phyloP scores from a whole-genome alignment of 202 grass and related monocot genomes.

The Brachypodium distachyon region DNA sequence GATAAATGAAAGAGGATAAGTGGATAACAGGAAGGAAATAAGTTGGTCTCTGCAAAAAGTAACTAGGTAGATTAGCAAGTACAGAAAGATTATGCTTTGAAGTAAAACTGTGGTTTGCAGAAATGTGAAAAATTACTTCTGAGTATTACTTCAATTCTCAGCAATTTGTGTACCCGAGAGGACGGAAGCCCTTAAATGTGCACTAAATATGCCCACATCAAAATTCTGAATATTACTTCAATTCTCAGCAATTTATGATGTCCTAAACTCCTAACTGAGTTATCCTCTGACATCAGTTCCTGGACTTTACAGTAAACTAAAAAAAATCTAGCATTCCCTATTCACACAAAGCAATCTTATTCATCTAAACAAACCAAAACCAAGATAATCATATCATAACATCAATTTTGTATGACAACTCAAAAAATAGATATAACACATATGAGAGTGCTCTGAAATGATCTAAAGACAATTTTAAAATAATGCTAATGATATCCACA shows the following conservation, averaged over 20 bases:
- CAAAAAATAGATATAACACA: background rate
- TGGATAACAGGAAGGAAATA: background rate
- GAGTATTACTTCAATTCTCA: background rate
- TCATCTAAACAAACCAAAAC: background rate
- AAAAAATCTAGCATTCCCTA: background rate
- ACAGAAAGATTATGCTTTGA: background rate
- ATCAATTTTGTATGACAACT: background rate
- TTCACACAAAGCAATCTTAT: background rate
- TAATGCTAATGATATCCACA: background rate
- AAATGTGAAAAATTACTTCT: background rate
- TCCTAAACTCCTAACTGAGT: background rate
- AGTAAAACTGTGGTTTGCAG: background rate
- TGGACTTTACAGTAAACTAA: background rate
- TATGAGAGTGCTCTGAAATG: background rate
- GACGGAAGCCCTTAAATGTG: background rate
- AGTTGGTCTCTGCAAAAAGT: background rate
- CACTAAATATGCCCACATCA: background rate
- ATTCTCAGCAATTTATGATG: too few species aligned
- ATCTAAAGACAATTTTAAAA: background rate
- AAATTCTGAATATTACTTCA: background rate
- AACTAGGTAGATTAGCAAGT: background rate
- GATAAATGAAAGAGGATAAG: background rate
- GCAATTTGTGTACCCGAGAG: background rate
- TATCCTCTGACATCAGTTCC: background rate
- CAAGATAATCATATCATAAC: background rate